Percentiles rank a stretch among this genome's conserved stretches.
These are phyloP conservation scores for Phytophthora hibernalis DNA, from an alignment of 352 stramenopile genomes.

Conservation along the genomic window DNA sequence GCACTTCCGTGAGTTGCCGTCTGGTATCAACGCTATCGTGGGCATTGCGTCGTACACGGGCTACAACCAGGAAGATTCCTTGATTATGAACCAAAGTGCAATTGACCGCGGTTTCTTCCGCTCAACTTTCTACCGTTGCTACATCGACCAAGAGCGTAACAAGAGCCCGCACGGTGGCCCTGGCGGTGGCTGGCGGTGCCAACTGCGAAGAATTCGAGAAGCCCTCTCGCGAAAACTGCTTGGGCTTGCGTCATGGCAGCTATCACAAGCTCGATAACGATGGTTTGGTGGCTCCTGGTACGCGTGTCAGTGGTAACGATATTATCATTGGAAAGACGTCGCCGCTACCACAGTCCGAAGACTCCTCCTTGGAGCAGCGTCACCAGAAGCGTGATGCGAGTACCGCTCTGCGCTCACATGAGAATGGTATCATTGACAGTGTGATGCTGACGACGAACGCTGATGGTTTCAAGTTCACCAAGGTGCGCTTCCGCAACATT, in stretches of 20 bases:
- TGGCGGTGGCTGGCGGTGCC: constrained; percentile 57
- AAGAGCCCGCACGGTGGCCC: constrained; percentile 79
- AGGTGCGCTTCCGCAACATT: constrained; percentile 98
- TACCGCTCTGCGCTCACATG: constrained; percentile 97
- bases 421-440: constrained; percentile 99
- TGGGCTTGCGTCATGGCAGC: constrained; percentile 95
- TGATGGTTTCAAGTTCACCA: constrained; percentile 97
- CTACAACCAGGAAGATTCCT: constrained; percentile 99
- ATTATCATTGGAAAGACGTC: constrained; percentile 99
- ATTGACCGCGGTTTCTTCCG: constrained; percentile 99
- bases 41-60: constrained; percentile 89
- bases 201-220: constrained; percentile 96
- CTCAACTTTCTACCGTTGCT: constrained; percentile 99
- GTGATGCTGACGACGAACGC: constrained; percentile 99
- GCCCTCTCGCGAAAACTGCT: constrained; percentile 93
- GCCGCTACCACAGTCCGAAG: constrained; percentile 82
- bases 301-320: constrained; percentile 97
- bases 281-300: constrained; percentile 96
- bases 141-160: constrained; percentile 95
- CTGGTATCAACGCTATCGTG: constrained; percentile 98
- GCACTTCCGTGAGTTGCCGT: constrained; percentile 98
- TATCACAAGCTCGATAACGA: constrained; percentile 99
- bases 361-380: constrained; percentile 83
- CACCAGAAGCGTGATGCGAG: constrained; percentile 98
- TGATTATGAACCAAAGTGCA: constrained; percentile 99